Evolutionary conservation across 768 basidiomycete species (phyloP).

Genomic region (Calocybe gangraenosa): DNA sequence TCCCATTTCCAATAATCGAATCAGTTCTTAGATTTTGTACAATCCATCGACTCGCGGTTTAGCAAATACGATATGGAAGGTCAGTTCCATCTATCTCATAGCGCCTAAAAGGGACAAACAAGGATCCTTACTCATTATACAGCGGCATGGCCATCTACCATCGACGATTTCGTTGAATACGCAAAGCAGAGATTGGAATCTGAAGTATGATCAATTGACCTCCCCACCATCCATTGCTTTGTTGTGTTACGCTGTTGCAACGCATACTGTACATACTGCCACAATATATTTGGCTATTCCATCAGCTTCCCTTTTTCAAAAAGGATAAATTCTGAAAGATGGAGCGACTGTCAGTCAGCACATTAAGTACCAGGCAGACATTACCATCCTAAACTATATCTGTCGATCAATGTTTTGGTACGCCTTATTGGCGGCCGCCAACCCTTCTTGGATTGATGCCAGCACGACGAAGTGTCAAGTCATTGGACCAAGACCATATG

Average conservation of each 20-base stretch:
- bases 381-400: too few species aligned
- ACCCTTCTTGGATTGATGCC: too few species aligned
- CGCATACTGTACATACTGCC: too few species aligned
- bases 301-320: neutral
- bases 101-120: neutral
- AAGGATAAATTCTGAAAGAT: too few species aligned
- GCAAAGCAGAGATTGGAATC: constrained; percentile 40
- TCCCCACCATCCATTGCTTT: neutral
- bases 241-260: neutral
- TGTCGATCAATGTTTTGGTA: too few species aligned
- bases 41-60: constrained; percentile 70
- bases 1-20: neutral
- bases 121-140: constrained; percentile 8
- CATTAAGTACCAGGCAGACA: too few species aligned
- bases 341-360: too few species aligned
- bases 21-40: constrained; percentile 78
- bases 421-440: too few species aligned
- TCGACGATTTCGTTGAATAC: constrained; percentile 79
- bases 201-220: constrained; percentile 1
- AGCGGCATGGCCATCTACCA: constrained; percentile 87
- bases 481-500: too few species aligned
- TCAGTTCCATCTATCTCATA: constrained; percentile 25
- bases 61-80: constrained; percentile 74
- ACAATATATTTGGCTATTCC: neutral
- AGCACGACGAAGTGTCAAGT: too few species aligned